Percentiles rank a stretch among this genome's conserved stretches.
Evolutionary conservation across 768 basidiomycete genomes (phyloP).

Genomic region (Coprinopsis marcescibilis): DNA sequence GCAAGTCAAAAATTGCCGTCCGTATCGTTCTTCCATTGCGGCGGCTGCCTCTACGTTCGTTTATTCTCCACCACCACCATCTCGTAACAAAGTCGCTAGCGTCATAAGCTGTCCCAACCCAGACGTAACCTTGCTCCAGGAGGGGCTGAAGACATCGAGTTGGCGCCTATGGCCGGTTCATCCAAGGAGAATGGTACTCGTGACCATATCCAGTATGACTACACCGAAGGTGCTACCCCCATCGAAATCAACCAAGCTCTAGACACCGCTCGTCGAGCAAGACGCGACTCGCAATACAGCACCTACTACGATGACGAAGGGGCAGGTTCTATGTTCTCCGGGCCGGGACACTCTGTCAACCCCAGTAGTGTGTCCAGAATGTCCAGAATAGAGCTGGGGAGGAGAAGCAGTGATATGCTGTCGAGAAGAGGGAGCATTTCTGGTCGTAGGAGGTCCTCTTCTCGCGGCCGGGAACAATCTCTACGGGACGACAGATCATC

Average conservation of each 20-base stretch:
- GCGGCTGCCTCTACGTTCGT: no score
- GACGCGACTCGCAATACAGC: conserved; percentile 66
- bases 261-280: conserved; percentile 42
- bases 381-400: conserved; percentile 51
- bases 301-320: conserved; percentile 53
- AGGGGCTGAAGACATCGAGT: conserved; percentile 28
- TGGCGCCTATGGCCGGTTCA: conserved; percentile 34
- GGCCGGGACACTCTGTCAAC: conserved; percentile 62
- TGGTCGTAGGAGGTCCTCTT: conserved; percentile 16
- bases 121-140: conserved; percentile 10
- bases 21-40: no score
- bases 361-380: conserved; percentile 80
- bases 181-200: conserved; percentile 17
- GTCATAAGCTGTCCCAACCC: conserved; percentile 17
- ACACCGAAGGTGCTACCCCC: conserved; percentile 81
- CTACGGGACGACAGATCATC: conserved; percentile 42
- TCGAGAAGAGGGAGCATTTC: conserved; percentile 48
- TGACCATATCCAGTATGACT: conserved; percentile 49
- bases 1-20: no score
- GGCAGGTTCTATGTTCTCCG: conserved; percentile 70
- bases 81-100: neutral
- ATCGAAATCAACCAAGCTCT: conserved; percentile 65
- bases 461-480: conserved; percentile 20
- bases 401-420: conserved; percentile 55
- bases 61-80: neutral